Conservation (phyloP, 257 asterid genomes). For the Fraxinus quadrangulata region DNA sequence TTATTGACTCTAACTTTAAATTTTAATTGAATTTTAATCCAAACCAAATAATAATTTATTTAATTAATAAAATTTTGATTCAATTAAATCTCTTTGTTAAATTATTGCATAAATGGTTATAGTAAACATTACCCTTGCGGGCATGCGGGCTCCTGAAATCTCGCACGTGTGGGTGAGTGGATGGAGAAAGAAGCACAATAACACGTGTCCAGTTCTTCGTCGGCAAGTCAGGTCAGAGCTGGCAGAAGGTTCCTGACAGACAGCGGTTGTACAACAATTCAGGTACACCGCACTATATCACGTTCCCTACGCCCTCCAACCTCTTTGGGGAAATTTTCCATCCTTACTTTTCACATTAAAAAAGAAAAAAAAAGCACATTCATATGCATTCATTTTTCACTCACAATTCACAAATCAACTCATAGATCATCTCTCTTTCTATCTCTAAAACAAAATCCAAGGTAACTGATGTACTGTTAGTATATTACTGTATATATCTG, state of each 20-base stretch:
- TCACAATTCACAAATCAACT: background rate
- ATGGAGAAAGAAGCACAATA: no score
- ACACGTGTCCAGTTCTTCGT: conserved; percentile 42
- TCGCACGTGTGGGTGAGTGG: background rate
- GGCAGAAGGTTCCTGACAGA: conserved; percentile 1
- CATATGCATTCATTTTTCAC: background rate
- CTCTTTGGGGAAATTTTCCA: conserved; percentile 32
- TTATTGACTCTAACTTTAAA: no score
- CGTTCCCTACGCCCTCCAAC: conserved; percentile 28
- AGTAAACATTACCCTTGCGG: background rate
- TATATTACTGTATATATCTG: background rate
- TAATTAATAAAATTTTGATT: no score
- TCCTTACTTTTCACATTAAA: background rate
- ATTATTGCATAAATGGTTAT: no score
- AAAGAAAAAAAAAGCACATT: background rate
- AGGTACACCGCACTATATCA: conserved; percentile 31
- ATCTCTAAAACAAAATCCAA: background rate
- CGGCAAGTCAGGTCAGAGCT: conserved; percentile 26
- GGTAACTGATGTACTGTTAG: background rate
- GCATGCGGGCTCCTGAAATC: background rate
- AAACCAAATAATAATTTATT: no score
- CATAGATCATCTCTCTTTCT: conserved; percentile 28
- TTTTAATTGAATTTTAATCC: no score
- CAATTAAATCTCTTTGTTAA: no score
- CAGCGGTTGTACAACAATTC: conserved; percentile 15